phyloP scores from a whole-genome alignment of 1,284 basidiomycete genomes.

The Microstroma glucosiphilum region DNA sequence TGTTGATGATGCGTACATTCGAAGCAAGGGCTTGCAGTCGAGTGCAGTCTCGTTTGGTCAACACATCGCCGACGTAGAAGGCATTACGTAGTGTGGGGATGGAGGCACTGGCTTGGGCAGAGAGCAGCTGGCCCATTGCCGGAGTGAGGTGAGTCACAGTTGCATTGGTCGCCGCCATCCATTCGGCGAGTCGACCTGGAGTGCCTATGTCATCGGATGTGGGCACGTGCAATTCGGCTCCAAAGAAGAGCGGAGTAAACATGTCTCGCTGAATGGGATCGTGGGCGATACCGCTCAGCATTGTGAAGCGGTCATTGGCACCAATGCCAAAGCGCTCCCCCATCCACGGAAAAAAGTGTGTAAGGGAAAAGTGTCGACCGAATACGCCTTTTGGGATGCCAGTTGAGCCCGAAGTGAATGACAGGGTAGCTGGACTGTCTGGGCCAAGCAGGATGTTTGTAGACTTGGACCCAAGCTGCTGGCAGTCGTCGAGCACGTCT shows the following conservation, averaged over 20 bases:
- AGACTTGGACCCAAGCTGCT: constrained; percentile 54
- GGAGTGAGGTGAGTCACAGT: constrained; percentile 84
- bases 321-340: constrained; percentile 74
- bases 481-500: constrained; percentile 57
- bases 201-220: constrained; percentile 96
- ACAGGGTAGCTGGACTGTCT: constrained; percentile 88
- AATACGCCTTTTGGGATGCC: constrained; percentile 97
- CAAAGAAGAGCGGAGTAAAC: constrained; percentile 97
- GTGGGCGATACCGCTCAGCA: constrained; percentile 98
- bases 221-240: constrained; percentile 89
- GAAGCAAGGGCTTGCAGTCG: constrained; percentile 86
- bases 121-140: constrained; percentile 97
- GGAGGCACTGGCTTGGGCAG: constrained; percentile 82
- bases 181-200: constrained; percentile 90
- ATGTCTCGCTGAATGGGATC: constrained; percentile 99
- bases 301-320: constrained; percentile 80
- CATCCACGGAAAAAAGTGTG: constrained; percentile 99
- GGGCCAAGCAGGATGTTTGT: constrained; percentile 79
- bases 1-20: constrained; percentile 87
- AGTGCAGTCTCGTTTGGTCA: constrained; percentile 96
- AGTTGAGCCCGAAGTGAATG: constrained; percentile 95
- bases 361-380: constrained; percentile 90
- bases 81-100: constrained; percentile 83
- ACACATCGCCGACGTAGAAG: constrained; percentile 98
- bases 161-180: constrained; percentile 82